Conservation (phyloP, 805 yeast species). For the Teunomyces kruisii region DNA sequence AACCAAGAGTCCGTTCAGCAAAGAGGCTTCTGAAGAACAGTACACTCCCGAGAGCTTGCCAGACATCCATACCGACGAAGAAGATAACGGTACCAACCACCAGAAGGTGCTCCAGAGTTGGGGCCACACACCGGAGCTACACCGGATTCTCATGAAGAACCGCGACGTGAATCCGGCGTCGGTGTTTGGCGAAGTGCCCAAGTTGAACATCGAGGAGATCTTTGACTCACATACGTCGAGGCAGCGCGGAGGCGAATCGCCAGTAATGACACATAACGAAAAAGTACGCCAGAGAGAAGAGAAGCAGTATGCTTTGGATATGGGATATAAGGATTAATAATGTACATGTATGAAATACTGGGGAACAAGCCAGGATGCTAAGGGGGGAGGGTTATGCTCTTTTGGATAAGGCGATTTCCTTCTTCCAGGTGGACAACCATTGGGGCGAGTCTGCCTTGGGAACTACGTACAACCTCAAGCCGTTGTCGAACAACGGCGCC, state of each 20-base stretch:
- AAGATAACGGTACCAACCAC: conserved; percentile 22
- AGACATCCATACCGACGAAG: conserved; percentile 43
- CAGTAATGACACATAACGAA: conserved; percentile 39
- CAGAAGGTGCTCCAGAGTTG: conserved; percentile 29
- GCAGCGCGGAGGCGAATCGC: conserved; percentile 55
- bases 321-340: conserved; percentile 34
- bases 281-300: conserved; percentile 42
- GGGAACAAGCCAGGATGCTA: too few relatives aligned
- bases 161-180: conserved; percentile 57
- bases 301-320: conserved; percentile 45
- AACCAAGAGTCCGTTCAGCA: neutral
- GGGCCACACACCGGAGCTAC: conserved; percentile 41
- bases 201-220: conserved; percentile 66
- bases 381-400: conserved; percentile 14
- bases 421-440: conserved; percentile 72
- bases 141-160: conserved; percentile 24
- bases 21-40: neutral
- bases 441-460: conserved; percentile 64
- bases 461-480: conserved; percentile 71
- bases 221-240: conserved; percentile 55
- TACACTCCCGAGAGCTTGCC: conserved; percentile 28
- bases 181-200: conserved; percentile 75
- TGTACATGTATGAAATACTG: neutral
- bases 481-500: conserved; percentile 75
- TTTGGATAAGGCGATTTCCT: conserved; percentile 54